These are phyloP conservation scores for Penicillium silybi DNA, from an alignment of 495 filamentous ascomycete genomes.

Conservation along the genomic window DNA sequence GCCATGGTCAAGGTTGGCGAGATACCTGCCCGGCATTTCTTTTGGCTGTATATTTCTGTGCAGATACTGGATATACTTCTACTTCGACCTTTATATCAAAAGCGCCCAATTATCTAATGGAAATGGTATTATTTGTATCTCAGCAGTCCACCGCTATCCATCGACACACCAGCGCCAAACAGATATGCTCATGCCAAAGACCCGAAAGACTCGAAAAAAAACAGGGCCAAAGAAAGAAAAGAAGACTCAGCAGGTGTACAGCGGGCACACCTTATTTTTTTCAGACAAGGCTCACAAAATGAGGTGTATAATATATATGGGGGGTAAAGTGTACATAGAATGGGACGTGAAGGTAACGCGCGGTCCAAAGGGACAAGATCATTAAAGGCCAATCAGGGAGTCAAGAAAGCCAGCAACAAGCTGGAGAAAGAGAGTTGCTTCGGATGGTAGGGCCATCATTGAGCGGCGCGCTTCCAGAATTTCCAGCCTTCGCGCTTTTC, in stretches of 20 bases:
- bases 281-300: slow-evolving; percentile 3
- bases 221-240: slow-evolving; percentile 1
- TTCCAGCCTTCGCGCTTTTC: slow-evolving; percentile 83
- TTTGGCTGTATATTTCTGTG: too few relatives aligned
- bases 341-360: slow-evolving; percentile 9
- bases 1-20: too few relatives aligned
- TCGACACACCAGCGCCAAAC: slow-evolving; percentile 11
- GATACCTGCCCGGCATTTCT: too few relatives aligned
- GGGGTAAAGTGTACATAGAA: slow-evolving; percentile 26
- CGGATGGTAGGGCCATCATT: slow-evolving; percentile 2
- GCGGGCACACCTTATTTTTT: not conserved
- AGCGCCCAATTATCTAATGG: not conserved
- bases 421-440: not conserved
- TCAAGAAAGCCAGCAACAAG: not conserved
- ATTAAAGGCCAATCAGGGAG: not conserved
- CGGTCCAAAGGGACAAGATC: not conserved
- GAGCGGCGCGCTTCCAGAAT: slow-evolving; percentile 68
- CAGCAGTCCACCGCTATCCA: slow-evolving; percentile 4
- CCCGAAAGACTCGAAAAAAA: not conserved
- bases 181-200: slow-evolving; percentile 20
- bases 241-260: not conserved
- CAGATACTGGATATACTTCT: not conserved
- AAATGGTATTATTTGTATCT: slow-evolving; percentile 13
- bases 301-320: slow-evolving; percentile 19
- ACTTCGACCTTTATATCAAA: not conserved